phyloP scores from a whole-genome alignment of 2,329 filamentous ascomycete genomes.

The Fusarium sp. region DNA sequence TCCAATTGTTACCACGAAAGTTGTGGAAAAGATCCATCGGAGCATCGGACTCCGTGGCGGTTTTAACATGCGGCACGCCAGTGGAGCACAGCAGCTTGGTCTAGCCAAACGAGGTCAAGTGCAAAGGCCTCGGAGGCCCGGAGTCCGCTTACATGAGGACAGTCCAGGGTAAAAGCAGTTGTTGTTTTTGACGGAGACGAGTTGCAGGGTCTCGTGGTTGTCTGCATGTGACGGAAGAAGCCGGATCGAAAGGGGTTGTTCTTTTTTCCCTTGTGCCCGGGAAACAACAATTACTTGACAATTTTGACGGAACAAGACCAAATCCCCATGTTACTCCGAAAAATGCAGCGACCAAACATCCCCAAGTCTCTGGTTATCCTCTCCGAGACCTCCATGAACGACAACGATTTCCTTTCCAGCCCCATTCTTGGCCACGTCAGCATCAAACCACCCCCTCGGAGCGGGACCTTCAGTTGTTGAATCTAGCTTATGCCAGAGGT shows the following conservation, averaged over 20 bases:
- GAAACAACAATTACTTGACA: neutral
- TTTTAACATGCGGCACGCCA: neutral
- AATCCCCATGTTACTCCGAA: neutral
- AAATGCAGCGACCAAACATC: constrained; percentile 50
- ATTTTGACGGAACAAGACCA: neutral
- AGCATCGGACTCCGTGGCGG: neutral
- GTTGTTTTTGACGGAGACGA: neutral
- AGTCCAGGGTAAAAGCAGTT: neutral
- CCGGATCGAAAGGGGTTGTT: neutral
- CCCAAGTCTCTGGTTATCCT: constrained; percentile 52
- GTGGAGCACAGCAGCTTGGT: neutral
- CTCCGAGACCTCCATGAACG: constrained; percentile 54
- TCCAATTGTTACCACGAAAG: neutral
- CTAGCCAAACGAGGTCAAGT: neutral
- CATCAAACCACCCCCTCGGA: constrained; percentile 56
- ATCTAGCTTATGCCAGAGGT: constrained; percentile 45
- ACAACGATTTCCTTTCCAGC: constrained; percentile 41
- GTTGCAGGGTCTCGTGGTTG: too few species aligned
- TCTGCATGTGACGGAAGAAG: neutral
- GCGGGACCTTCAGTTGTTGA: constrained; percentile 41
- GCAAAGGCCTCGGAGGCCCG: neutral
- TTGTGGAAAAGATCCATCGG: neutral
- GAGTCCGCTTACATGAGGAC: neutral
- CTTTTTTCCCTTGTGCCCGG: neutral
- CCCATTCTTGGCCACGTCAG: constrained; percentile 41